A percentile compares a stretch with the other conserved stretches of the same genome.
phyloP scores from a whole-genome alignment of 2,329 filamentous ascomycete genomes.

The Phaeosphaeriaceae sp. region DNA sequence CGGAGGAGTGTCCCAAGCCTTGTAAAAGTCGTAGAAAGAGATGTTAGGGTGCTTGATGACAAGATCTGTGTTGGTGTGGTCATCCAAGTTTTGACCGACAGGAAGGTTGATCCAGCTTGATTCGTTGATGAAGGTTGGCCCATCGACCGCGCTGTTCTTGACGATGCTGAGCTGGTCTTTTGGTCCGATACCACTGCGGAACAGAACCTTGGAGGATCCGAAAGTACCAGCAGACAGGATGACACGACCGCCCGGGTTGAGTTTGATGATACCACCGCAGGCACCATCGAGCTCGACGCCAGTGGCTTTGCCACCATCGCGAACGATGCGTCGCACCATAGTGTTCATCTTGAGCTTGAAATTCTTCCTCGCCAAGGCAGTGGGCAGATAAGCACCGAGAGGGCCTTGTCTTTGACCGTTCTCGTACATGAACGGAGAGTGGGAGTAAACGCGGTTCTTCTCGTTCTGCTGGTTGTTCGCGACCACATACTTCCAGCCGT shows the following conservation, averaged over 20 bases:
- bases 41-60: conserved; percentile 60
- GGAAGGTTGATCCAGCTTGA: conserved; percentile 60
- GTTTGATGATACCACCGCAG: conserved; percentile 65
- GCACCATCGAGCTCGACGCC: conserved; percentile 74
- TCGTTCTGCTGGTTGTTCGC: conserved; percentile 65
- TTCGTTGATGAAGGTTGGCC: conserved; percentile 52
- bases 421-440: conserved; percentile 72
- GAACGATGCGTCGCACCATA: conserved; percentile 70
- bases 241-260: conserved; percentile 68
- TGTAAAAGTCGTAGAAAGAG: conserved; percentile 70
- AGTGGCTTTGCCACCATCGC: conserved; percentile 66
- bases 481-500: conserved; percentile 69
- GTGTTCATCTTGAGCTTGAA: conserved; percentile 73
- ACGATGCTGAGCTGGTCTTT: conserved; percentile 55
- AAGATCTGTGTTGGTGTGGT: conserved; percentile 65
- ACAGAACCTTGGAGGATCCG: conserved; percentile 72
- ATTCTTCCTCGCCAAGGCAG: conserved; percentile 65
- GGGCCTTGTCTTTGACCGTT: conserved; percentile 73
- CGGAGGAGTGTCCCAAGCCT: conserved; percentile 60
- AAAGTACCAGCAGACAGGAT: conserved; percentile 73
- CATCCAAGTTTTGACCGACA: conserved; percentile 59
- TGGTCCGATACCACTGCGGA: conserved; percentile 74
- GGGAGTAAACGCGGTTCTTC: conserved; percentile 71
- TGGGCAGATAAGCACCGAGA: conserved; percentile 73
- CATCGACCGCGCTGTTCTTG: conserved; percentile 51